Percentiles rank a stretch among this genome's conserved stretches.
phyloP scores from a whole-genome alignment of 2,329 filamentous ascomycete genomes.

The Venturia aucupariae region DNA sequence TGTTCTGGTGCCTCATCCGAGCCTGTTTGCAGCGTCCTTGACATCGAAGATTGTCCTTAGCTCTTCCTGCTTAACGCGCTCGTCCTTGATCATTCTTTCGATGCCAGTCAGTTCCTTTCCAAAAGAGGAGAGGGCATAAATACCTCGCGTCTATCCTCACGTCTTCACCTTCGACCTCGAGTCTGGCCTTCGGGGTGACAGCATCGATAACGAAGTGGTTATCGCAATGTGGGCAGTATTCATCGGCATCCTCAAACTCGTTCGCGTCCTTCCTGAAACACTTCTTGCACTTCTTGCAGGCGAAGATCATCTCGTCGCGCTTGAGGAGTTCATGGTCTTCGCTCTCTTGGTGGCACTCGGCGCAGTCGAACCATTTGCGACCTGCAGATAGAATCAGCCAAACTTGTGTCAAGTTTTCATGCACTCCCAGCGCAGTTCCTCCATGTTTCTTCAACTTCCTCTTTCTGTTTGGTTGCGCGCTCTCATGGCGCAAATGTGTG shows the following conservation, averaged over 20 bases:
- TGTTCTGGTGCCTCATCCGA: constrained; percentile 51
- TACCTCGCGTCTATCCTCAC: constrained; percentile 67
- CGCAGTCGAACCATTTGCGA: constrained; percentile 98
- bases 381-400: constrained; percentile 39
- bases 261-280: constrained; percentile 89
- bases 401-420: background rate
- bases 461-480: background rate
- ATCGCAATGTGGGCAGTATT: constrained; percentile 98
- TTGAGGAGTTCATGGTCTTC: constrained; percentile 70
- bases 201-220: constrained; percentile 97
- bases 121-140: background rate
- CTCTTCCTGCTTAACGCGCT: constrained; percentile 56
- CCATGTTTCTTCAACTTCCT: background rate
- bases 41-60: constrained; percentile 66
- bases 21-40: constrained; percentile 61
- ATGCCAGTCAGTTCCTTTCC: background rate
- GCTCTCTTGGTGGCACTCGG: constrained; percentile 80
- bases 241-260: constrained; percentile 91
- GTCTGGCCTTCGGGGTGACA: constrained; percentile 66
- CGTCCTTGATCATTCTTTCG: constrained; percentile 77
- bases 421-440: background rate
- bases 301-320: constrained; percentile 81
- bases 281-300: constrained; percentile 98
- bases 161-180: constrained; percentile 89
- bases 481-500: background rate